Base-by-base conservation (phyloP, 768 basidiomycete species). In the Lactifluus hygrophoroides region DNA sequence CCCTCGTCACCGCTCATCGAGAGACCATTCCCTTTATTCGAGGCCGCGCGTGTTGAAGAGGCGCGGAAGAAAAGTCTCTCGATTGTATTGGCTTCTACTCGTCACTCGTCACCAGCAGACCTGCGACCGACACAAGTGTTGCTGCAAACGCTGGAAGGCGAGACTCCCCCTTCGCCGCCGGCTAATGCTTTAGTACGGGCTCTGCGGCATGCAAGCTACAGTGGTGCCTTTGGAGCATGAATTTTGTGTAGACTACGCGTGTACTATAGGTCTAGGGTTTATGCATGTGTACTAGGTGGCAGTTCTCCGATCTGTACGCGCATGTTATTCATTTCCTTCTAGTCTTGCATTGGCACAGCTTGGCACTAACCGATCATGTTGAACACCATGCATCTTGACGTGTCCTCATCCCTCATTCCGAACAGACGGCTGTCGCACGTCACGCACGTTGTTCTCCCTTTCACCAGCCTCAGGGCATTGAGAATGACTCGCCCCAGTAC, bases 261-360 rank as follows among this genome's bases (percentile, higher is more conserved):
- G 59, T 56, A 37, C 27, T 21, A 25, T 35, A 51, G 54, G 54
- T 51, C 27, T 56, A 60, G 59, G 54, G 59, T n/a, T n/a, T n/a
- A n/a, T 56, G 43, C 51, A 37, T 46, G 25, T 52, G 37, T 57
- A 28, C 43, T 54, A 49, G 45, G 58, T 60, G 58, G 59, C 54
- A 40, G 59, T 60, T 32, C 54, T 56, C 43, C 49, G 30, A 60
- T 56, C 59, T 51, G 58, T 56, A 60, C 53, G 54, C 54, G 59
- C 59, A 60, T 60, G 59, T 60, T 60, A 43, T 60, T 60, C 54
- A 60, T 60, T 45, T 56, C 34, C 13, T 50, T 49, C 53, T 37
- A 23, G 53, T 23, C 34, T 44, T 32, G 43, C 58, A 37, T 46
- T 34, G 27, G 48, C 59, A 60, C 59, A 34, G 59, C 59, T 60